phyloP scores from a whole-genome alignment of 306 rosid species.

The Mucuna pruriens region DNA sequence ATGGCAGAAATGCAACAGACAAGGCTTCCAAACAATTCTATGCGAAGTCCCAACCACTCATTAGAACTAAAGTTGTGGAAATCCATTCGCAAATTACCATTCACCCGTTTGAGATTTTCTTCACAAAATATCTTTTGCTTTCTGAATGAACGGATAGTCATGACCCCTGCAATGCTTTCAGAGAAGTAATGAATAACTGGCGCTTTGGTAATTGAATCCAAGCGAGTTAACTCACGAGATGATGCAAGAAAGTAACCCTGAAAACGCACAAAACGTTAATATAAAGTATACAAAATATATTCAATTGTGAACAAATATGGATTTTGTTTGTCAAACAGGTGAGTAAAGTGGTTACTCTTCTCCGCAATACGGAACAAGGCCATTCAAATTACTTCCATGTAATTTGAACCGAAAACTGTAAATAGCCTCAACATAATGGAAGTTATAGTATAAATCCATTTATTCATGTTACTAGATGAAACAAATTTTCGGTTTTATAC shows the following conservation, averaged over 20 bases:
- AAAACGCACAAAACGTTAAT: neutral
- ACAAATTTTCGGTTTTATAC: neutral
- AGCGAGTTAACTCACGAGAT: slow-evolving; percentile 79
- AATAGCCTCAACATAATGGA: neutral
- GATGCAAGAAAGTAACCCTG: slow-evolving; percentile 75
- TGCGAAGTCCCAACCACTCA: slow-evolving; percentile 79
- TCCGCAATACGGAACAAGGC: neutral
- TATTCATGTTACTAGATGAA: neutral
- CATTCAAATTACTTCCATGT: neutral
- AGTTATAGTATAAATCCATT: neutral
- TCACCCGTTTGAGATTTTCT: slow-evolving; percentile 66
- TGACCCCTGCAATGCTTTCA: slow-evolving; percentile 78
- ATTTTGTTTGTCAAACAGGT: neutral
- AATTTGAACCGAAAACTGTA: neutral
- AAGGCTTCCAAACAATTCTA: slow-evolving; percentile 72
- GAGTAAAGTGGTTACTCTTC: neutral
- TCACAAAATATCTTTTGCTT: slow-evolving; percentile 52
- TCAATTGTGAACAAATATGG: neutral
- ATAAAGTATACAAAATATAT: neutral
- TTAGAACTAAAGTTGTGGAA: slow-evolving; percentile 78
- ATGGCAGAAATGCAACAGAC: slow-evolving; percentile 64
- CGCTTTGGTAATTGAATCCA: slow-evolving; percentile 82
- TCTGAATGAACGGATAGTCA: slow-evolving; percentile 76
- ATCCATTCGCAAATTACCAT: slow-evolving; percentile 72
- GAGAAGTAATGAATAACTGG: slow-evolving; percentile 86